These are phyloP conservation scores for Nothophoma quercina DNA, from an alignment of 2,329 filamentous ascomycete genomes.

Conservation along the genomic window DNA sequence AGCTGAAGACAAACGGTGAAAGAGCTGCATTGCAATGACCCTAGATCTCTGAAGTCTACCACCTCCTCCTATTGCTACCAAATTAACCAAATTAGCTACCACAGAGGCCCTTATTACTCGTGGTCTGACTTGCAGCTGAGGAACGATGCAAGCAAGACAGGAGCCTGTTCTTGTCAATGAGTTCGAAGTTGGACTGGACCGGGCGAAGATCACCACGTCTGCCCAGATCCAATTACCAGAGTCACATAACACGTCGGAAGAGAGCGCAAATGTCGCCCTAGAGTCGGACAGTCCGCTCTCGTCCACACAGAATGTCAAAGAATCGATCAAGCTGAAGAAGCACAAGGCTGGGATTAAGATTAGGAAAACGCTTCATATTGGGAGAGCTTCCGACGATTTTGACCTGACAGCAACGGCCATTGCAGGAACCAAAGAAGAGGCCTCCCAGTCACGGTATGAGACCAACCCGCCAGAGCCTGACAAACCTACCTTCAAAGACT, in stretches of 20 bases:
- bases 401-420: slow-evolving; percentile 21
- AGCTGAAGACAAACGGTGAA: not conserved
- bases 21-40: not conserved
- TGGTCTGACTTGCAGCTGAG: not conserved
- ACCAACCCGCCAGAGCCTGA: slow-evolving; percentile 26
- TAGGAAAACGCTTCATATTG: slow-evolving; percentile 33
- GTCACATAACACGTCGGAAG: not conserved
- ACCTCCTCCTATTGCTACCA: not conserved
- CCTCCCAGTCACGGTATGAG: slow-evolving; percentile 29
- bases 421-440: slow-evolving; percentile 18
- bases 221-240: slow-evolving; percentile 20
- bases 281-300: slow-evolving; percentile 17
- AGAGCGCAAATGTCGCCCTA: not conserved
- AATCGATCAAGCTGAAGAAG: slow-evolving; percentile 29
- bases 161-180: slow-evolving; percentile 10
- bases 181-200: slow-evolving; percentile 22
- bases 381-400: slow-evolving; percentile 26
- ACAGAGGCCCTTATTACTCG: not conserved
- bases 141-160: slow-evolving; percentile 6
- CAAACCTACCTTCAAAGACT: slow-evolving; percentile 33
- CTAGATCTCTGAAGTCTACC: not conserved
- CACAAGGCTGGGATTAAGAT: slow-evolving; percentile 33
- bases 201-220: slow-evolving; percentile 17
- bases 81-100: not conserved
- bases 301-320: slow-evolving; percentile 19